These are phyloP conservation scores for Boletus pseudo-olivaceus DNA, from an alignment of 768 basidiomycete species.

Conservation along the genomic window DNA sequence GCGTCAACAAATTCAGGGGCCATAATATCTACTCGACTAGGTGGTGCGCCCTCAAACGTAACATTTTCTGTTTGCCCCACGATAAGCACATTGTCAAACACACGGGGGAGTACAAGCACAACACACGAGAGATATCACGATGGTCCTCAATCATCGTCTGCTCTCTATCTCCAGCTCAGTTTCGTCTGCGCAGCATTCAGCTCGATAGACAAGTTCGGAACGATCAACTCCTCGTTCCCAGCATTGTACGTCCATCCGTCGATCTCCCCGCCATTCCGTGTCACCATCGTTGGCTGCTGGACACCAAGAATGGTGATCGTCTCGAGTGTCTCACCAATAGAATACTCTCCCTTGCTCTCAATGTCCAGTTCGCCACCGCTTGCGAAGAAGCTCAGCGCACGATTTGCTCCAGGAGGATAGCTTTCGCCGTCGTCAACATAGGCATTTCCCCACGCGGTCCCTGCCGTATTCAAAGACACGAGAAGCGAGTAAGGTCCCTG, in stretches of 20 bases:
- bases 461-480: constrained; percentile 47
- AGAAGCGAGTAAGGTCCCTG: constrained; percentile 60
- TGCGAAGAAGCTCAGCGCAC: constrained; percentile 43
- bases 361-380: constrained; percentile 36
- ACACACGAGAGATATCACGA: not conserved
- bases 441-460: constrained; percentile 53
- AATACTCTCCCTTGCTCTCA: constrained; percentile 26
- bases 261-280: constrained; percentile 35
- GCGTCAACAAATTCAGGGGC: too few species aligned
- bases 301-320: constrained; percentile 60
- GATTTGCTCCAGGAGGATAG: constrained; percentile 53
- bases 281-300: constrained; percentile 38
- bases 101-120: too few species aligned
- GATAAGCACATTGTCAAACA: too few species aligned
- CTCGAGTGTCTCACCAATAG: constrained; percentile 43
- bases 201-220: constrained; percentile 36
- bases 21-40: too few species aligned
- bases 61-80: too few species aligned
- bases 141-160: not conserved
- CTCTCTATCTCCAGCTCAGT: constrained; percentile 34
- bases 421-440: constrained; percentile 72
- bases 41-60: too few species aligned
- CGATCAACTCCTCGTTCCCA: constrained; percentile 40
- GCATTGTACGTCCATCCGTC: constrained; percentile 39
- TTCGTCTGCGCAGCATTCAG: constrained; percentile 38